phyloP scores from a whole-genome alignment of 805 yeast genomes.

The Ogataea philodendri region DNA sequence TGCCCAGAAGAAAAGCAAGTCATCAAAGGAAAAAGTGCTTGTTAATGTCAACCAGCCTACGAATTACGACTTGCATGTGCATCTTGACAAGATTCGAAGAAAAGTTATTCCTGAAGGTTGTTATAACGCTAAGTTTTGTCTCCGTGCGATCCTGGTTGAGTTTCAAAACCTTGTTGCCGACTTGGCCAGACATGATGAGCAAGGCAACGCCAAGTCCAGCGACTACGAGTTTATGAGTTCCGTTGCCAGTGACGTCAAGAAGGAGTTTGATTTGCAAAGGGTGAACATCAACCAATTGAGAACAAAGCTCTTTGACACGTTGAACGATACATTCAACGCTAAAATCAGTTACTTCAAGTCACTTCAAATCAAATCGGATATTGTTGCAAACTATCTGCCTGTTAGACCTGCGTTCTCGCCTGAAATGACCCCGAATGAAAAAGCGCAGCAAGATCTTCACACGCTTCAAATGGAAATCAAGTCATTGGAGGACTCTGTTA shows the following conservation, averaged over 20 bases:
- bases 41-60: constrained; percentile 20
- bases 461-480: constrained; percentile 17
- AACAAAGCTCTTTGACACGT: constrained; percentile 47
- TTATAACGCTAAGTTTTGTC: constrained; percentile 31
- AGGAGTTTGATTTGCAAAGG: constrained; percentile 43
- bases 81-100: constrained; percentile 33
- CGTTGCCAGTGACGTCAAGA: constrained; percentile 22
- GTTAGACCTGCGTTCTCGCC: constrained; percentile 15
- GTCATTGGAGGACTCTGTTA: constrained; percentile 21
- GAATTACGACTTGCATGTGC: constrained; percentile 32
- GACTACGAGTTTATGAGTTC: constrained; percentile 20
- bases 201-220: constrained; percentile 10
- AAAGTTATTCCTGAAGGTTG: constrained; percentile 33
- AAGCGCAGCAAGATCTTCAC: constrained; percentile 21
- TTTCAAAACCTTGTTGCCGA: constrained; percentile 27
- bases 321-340: constrained; percentile 71
- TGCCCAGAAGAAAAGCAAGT: constrained; percentile 11
- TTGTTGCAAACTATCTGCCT: constrained; percentile 53
- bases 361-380: constrained; percentile 83
- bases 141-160: constrained; percentile 24
- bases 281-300: constrained; percentile 39
- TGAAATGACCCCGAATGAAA: constrained; percentile 21
- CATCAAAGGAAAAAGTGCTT: constrained; percentile 13
- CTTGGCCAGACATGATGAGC: constrained; percentile 28
- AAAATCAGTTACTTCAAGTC: constrained; percentile 80